phyloP scores from a whole-genome alignment of 306 rosid species.

The Hippophae gyantsensis region DNA sequence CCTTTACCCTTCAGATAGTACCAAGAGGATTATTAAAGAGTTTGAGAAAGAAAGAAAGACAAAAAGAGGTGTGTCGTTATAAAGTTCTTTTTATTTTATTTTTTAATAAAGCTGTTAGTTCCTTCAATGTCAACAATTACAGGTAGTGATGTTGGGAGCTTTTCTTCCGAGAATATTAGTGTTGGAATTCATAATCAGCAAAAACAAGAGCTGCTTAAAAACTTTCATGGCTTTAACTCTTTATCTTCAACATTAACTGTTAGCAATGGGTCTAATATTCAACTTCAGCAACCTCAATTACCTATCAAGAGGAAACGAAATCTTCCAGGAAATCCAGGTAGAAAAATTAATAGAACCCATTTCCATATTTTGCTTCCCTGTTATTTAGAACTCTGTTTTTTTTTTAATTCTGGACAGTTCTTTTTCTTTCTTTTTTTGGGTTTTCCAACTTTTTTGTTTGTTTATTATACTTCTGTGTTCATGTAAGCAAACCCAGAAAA shows the following conservation, averaged over 20 bases:
- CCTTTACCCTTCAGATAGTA: neutral
- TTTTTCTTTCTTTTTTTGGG: too few relatives aligned
- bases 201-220: constrained; percentile 26
- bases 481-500: too few relatives aligned
- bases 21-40: neutral
- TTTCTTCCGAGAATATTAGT: constrained; percentile 47
- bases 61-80: neutral
- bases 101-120: constrained; percentile 7
- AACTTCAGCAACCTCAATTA: constrained; percentile 31
- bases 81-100: constrained; percentile 12
- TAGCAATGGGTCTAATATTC: constrained; percentile 43
- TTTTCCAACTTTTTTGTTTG: too few relatives aligned
- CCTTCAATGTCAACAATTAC: constrained; percentile 72
- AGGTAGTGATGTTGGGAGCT: constrained; percentile 53
- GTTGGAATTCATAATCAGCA: constrained; percentile 27
- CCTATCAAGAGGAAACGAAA: constrained; percentile 58
- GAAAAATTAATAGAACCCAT: neutral
- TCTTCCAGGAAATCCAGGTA: constrained; percentile 93
- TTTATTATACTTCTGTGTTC: too few relatives aligned
- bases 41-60: constrained; percentile 18
- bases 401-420: too few relatives aligned
- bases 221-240: constrained; percentile 49
- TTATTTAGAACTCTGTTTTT: too few relatives aligned
- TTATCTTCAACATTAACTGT: constrained; percentile 38
- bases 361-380: neutral